Evolutionary conservation across 1,139 yeast genomes (phyloP).

Genomic region (Kurtzmaniella quercitrusa): DNA sequence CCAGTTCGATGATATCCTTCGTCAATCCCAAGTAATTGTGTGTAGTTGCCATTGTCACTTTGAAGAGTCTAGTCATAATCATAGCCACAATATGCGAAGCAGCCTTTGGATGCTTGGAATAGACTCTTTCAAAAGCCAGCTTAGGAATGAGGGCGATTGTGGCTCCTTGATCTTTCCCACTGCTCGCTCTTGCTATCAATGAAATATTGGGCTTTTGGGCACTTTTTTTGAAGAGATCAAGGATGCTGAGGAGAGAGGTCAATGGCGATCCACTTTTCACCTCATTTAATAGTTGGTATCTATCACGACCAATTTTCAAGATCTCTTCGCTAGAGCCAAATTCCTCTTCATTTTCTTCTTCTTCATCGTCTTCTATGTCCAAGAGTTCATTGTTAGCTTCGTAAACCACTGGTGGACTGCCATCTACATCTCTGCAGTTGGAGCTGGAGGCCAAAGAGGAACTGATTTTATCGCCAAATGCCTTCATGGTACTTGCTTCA

Average conservation of each 20-base stretch:
- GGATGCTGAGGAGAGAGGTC: slow-evolving; percentile 74
- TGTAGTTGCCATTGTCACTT: slow-evolving; percentile 89
- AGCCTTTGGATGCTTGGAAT: slow-evolving; percentile 76
- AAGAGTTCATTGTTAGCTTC: slow-evolving; percentile 13
- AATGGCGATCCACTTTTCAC: slow-evolving; percentile 84
- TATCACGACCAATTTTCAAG: slow-evolving; percentile 43
- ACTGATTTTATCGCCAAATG: neutral
- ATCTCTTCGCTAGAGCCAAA: slow-evolving; percentile 30
- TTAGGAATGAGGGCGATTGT: slow-evolving; percentile 92
- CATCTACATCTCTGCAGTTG: too few species aligned
- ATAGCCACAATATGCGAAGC: slow-evolving; percentile 93
- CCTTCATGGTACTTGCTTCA: neutral
- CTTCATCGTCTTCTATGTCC: neutral
- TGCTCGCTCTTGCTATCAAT: slow-evolving; percentile 4
- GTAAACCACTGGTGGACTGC: slow-evolving; percentile 10
- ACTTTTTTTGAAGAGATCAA: slow-evolving; percentile 48
- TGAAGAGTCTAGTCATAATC: slow-evolving; percentile 77
- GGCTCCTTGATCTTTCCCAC: slow-evolving; percentile 35
- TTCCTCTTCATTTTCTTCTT: slow-evolving; percentile 8
- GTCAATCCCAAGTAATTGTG: slow-evolving; percentile 85
- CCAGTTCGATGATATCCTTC: slow-evolving; percentile 75
- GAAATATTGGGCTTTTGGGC: neutral
- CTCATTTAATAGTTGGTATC: slow-evolving; percentile 75
- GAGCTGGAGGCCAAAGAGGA: neutral
- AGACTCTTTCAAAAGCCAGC: slow-evolving; percentile 71